Base-by-base conservation (phyloP, 805 yeast genomes). In the Priceomyces haplophilus region DNA sequence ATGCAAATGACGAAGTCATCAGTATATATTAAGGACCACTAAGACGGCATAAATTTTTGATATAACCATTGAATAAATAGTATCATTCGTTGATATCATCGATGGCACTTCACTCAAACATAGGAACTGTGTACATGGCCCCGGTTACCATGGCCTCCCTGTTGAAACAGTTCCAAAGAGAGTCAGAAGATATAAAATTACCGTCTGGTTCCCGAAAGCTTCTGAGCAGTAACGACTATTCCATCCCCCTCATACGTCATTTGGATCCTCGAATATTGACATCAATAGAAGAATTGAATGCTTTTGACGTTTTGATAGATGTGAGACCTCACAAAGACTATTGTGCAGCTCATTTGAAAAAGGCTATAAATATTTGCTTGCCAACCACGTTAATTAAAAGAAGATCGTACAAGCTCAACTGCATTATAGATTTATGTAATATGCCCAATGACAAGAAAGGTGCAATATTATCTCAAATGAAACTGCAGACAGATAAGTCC, bases 311-410 rank as follows among this genome's bases (percentile, higher is more conserved):
- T 16, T 20, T 37, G 13, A 31, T 41, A 30, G 78, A 73, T 48
- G 62, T 63, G 15, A 55, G 78, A 17, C 69, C 74, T 3, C 72
- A 58, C 52, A 69, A 69, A 44, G 40, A 54, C 19, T 73, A 58
- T 50, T 52, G 62, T 16, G 44, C 50, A 7, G 51, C 64, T 21
- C 63, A 67, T 41, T 42, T 73, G 12, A 47, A 43, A 11, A 46
- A 54, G 19, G 53, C 77, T 16, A 48, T 65, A 45, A 69, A 71
- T 46, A 53, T 70, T 13, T 72, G 76, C 47, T 54, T 72, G 11
- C 78, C 78, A 8, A 62, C 75, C 2, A 73, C 78, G 1, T 58
- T 73, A 19, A 49, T 73, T 24, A 71, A 71, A 46, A 49, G 78
- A 38, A 57, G 54, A 32, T 59, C 67, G 23, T 66, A 63, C 40